phyloP scores from a whole-genome alignment of 345 rosid species.

The Gossypium raimondii region DNA sequence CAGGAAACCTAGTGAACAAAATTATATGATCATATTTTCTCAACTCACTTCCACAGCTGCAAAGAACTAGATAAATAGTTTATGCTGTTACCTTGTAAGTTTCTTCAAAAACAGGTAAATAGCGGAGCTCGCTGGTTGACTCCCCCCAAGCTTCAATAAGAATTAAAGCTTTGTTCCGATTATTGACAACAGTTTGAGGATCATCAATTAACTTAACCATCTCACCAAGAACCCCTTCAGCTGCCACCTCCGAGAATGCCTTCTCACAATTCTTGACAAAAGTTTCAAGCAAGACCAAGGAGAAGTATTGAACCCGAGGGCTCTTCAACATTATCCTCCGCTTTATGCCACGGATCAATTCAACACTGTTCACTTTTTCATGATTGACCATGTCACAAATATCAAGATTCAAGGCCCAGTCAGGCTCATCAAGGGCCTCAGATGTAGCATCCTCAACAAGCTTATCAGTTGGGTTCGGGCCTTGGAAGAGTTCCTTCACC shows the following conservation, averaged over 20 bases:
- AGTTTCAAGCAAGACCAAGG: constrained; percentile 87
- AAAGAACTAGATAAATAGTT: not conserved
- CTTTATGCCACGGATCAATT: constrained; percentile 82
- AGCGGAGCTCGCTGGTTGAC: constrained; percentile 81
- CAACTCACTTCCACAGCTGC: not conserved
- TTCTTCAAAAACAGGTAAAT: constrained; percentile 92
- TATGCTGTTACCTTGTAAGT: constrained; percentile 75
- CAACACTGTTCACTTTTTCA: constrained; percentile 70
- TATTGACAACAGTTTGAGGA: constrained; percentile 87
- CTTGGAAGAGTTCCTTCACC: constrained; percentile 92
- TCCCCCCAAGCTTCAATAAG: constrained; percentile 98
- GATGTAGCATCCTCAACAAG: constrained; percentile 94
- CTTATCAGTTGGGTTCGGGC: constrained; percentile 83
- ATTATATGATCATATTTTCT: not conserved
- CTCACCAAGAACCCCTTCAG: constrained; percentile 97
- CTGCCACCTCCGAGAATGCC: constrained; percentile 97
- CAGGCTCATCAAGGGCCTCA: constrained; percentile 88
- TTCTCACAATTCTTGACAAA: constrained; percentile 93
- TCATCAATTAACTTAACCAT: constrained; percentile 95
- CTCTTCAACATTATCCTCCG: constrained; percentile 77
- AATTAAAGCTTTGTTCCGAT: constrained; percentile 81
- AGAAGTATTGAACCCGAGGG: constrained; percentile 79
- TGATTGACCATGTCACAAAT: constrained; percentile 91
- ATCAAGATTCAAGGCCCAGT: constrained; percentile 95
- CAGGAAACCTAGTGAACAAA: not conserved